Evolutionary conservation across 73 alveolate genomes (phyloP), one percentile per base, ranked within the genome.

Genomic region (Paraurostyla sp.): DNA sequence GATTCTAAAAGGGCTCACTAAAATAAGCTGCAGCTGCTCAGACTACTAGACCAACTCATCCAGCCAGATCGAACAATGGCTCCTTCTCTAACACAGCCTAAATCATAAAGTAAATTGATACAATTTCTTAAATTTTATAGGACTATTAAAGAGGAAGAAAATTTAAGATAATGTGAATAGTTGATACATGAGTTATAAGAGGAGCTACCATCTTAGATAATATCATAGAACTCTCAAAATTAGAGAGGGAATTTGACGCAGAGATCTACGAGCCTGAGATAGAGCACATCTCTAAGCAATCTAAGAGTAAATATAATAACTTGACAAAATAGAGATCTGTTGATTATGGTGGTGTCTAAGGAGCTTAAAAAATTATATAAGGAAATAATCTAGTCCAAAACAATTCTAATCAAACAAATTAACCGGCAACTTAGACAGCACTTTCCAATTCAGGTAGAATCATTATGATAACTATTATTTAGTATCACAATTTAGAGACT

Each of bases 111-210:
- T 65, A 40, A 65, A 50, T 60, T 7, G 22, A 15, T 54, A 15
- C 71, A 56, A 22, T 56, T 56, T 56, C 22, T 16, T 56, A 22
- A 56, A 15, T 15, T 56, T 56, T 56, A 52, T 36, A 65, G 82
- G 41, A 65, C 35, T 22, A 65, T 65, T 25, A 78, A 51, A 35
- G 89, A 78, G 13, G 89, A 78, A 54, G 89, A 78, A 38, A 78
- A 78, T 35, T 27, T 78, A 4, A 78, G 89, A 78, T 49, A 78
- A 35, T 78, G 89, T 27, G 78, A 78, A 52, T 78, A 78, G 60
- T 54, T 78, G n/a, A 59, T 78, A 23, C 63, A 54, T 78, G 89
- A 78, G 32, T 45, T 78, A 18, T 78, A 78, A 35, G 80, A 78
- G n/a, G 89, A 78, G 40, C 27, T 78, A 22, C 89, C 89, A 7